Evolutionary conservation across 163 green algal species (phyloP).

Genomic region (Scenedesmus sp.): DNA sequence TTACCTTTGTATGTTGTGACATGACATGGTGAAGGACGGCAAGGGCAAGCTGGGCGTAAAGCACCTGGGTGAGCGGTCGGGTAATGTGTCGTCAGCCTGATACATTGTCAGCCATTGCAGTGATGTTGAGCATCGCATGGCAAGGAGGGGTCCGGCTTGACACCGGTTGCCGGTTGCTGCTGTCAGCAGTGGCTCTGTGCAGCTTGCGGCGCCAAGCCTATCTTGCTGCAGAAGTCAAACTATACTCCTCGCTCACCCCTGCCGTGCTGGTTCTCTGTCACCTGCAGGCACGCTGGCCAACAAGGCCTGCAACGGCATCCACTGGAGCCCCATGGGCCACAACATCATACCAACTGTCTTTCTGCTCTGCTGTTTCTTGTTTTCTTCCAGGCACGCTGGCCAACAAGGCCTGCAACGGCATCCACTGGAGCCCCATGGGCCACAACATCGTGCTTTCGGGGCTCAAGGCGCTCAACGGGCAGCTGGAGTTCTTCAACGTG

Average conservation of each 20-base stretch:
- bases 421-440: conserved; percentile 90
- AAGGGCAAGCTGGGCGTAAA: no score
- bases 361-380: not conserved
- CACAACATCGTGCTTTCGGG: conserved; percentile 95
- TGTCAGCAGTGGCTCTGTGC: no score
- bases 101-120: no score
- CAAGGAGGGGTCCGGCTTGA: no score
- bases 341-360: conserved; percentile 82
- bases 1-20: no score
- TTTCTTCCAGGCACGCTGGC: conserved; percentile 64
- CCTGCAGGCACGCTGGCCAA: conserved; percentile 68
- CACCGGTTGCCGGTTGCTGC: no score
- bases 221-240: no score
- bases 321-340: conserved; percentile 90
- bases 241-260: not conserved
- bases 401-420: conserved; percentile 79
- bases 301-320: conserved; percentile 82
- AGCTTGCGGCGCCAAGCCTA: no score
- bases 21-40: no score
- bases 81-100: no score
- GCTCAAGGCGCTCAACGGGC: conserved; percentile 91
- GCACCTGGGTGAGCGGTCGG: not conserved
- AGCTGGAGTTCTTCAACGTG: conserved; percentile 98
- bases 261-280: no score
- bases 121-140: no score